phyloP scores from a whole-genome alignment of 192 early-diverging fungal species.

The Coemansia sp. region DNA sequence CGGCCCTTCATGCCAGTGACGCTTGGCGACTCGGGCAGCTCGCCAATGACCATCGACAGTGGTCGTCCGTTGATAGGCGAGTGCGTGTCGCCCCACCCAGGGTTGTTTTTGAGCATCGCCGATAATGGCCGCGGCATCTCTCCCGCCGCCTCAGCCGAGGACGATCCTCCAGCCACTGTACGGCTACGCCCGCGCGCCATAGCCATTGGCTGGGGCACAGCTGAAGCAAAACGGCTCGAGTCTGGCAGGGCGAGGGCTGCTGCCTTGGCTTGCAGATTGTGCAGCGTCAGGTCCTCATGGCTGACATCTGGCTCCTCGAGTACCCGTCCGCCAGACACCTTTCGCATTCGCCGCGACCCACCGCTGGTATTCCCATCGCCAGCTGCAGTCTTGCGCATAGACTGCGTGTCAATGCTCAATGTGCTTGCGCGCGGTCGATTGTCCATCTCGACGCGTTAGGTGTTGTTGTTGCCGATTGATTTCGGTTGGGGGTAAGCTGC shows the following conservation, averaged over 20 bases:
- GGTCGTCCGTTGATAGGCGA: conserved; percentile 31
- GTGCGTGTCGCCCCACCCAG: conserved; percentile 8
- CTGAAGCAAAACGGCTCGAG: conserved; percentile 1
- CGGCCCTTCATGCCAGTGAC: conserved; percentile 54
- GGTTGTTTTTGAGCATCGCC: conserved; percentile 1
- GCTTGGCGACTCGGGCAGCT: conserved; percentile 56
- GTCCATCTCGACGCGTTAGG: not conserved
- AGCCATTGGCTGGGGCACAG: conserved; percentile 4
- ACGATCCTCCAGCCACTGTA: conserved; percentile 26
- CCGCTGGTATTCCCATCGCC: not conserved
- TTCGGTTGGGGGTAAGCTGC: conserved; percentile 3
- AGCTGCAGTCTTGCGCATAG: conserved; percentile 8
- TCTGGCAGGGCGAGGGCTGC: conserved; percentile 18
- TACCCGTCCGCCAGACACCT: conserved; percentile 29
- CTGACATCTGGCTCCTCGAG: conserved; percentile 20
- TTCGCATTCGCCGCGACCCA: conserved; percentile 25
- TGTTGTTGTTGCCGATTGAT: conserved; percentile 6
- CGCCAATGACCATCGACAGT: conserved; percentile 41
- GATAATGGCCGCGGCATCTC: not conserved
- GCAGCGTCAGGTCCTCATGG: conserved; percentile 10
- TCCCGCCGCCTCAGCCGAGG: not conserved
- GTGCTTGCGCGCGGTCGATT: conserved; percentile 47
- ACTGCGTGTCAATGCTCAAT: conserved; percentile 36
- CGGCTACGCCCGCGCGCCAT: conserved; percentile 43
- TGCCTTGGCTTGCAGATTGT: conserved; percentile 22